These are phyloP conservation scores for Erodium maritimum DNA, from an alignment of 345 rosid species.

Conservation along the genomic window DNA sequence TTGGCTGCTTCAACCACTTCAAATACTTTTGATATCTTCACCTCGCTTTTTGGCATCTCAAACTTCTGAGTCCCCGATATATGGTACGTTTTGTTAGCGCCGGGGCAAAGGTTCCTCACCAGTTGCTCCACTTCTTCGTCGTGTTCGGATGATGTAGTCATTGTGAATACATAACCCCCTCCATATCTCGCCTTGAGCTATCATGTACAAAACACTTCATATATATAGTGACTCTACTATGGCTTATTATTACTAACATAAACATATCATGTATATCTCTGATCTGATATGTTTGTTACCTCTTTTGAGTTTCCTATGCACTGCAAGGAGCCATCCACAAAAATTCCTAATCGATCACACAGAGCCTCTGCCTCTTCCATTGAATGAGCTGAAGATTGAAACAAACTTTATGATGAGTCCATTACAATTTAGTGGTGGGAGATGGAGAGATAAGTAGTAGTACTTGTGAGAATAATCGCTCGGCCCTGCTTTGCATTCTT, in stretches of 20 bases:
- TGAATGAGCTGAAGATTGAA: slow-evolving; percentile 48
- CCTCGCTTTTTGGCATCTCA: slow-evolving; percentile 76
- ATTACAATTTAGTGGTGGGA: too few relatives aligned
- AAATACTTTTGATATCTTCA: slow-evolving; percentile 61
- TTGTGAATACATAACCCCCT: slow-evolving; percentile 70
- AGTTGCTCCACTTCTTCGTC: slow-evolving; percentile 60
- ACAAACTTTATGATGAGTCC: neutral
- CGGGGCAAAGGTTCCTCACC: slow-evolving; percentile 47
- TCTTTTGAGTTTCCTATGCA: slow-evolving; percentile 92
- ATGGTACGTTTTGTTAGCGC: slow-evolving; percentile 63
- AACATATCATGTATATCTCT: too few relatives aligned
- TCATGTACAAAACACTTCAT: neutral
- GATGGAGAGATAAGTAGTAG: neutral
- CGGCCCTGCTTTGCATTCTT: slow-evolving; percentile 65
- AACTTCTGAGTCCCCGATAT: slow-evolving; percentile 94
- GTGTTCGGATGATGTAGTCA: slow-evolving; percentile 54
- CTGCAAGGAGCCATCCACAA: slow-evolving; percentile 78
- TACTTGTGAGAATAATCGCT: slow-evolving; percentile 87
- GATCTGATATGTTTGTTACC: slow-evolving; percentile 19
- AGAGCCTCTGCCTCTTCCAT: slow-evolving; percentile 97
- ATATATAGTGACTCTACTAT: too few relatives aligned
- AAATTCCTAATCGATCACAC: slow-evolving; percentile 81
- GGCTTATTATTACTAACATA: too few relatives aligned
- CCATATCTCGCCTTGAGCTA: slow-evolving; percentile 86
- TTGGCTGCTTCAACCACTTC: slow-evolving; percentile 73